Evolutionary conservation across 306 rosid species (phyloP).

Genomic region (Senna tora): DNA sequence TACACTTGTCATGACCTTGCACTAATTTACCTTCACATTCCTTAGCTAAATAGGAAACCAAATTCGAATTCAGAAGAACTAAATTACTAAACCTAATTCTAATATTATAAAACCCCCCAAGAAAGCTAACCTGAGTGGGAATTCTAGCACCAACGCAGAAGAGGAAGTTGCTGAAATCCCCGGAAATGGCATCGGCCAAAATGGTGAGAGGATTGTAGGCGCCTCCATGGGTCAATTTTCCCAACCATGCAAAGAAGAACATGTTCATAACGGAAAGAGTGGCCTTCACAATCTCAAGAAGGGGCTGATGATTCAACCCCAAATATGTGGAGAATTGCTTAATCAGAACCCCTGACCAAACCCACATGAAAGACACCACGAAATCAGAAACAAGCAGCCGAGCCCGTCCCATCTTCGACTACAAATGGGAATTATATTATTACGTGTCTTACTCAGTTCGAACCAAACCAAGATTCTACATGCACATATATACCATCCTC

Average conservation of each 20-base stretch:
- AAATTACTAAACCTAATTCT: neutral
- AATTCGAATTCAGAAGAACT: too few species aligned
- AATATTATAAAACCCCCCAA: neutral
- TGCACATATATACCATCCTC: neutral
- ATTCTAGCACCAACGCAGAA: conserved; percentile 69
- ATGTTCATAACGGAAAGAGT: conserved; percentile 52
- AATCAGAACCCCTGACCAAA: conserved; percentile 69
- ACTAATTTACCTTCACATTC: neutral
- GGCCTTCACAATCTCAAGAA: conserved; percentile 54
- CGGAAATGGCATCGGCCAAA: conserved; percentile 65
- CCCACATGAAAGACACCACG: conserved; percentile 81
- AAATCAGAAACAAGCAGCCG: conserved; percentile 64
- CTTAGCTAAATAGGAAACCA: too few species aligned
- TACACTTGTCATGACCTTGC: neutral
- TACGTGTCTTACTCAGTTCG: neutral
- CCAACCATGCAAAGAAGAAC: conserved; percentile 79
- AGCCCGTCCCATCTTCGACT: conserved; percentile 45
- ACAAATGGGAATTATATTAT: neutral
- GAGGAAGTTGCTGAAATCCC: conserved; percentile 57
- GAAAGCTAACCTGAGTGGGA: conserved; percentile 2
- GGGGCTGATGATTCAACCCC: conserved; percentile 46
- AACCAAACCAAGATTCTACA: neutral
- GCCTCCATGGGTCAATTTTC: conserved; percentile 60
- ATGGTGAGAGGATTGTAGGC: conserved; percentile 84
- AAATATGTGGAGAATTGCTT: conserved; percentile 45